Evolutionary conservation across 345 rosid genomes (phyloP), one percentile per base, ranked within the genome.

Genomic region (Dipteronia dyeriana): DNA sequence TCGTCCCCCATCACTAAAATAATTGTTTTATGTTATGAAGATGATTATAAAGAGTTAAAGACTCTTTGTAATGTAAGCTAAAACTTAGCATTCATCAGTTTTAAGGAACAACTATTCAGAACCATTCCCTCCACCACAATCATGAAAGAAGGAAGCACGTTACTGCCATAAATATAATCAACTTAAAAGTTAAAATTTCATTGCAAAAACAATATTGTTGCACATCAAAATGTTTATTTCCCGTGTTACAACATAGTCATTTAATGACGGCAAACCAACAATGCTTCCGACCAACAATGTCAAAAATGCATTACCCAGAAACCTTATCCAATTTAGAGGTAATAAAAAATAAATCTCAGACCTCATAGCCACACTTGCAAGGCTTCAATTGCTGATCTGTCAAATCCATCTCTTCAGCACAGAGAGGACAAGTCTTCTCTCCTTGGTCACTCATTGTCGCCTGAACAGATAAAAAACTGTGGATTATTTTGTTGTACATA

Each of bases 331-430:
- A 22, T 17, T 67, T n/a, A 57, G 59, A 71, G 53, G 53, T 1
- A 34, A 57, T 39, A 65, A 34, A 41, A 43, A 56, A 41, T 8
- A 41, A 4, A 9, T 51, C 34, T 3, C 79, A 45, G 80, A 95
- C 97, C 94, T 95, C 95, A 49, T 95, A 95, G 74, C 97, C 98
- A 85, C 98, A 95, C 87, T 88, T 85, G 89, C 98, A 94, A 70
- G 98, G 97, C 86, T 90, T 94, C 86, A 94, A 85, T 61, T 94
- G 97, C 84, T 90, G 97, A 83, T 92, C 98, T 56, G 98, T 92
- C 82, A 93, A 76, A 76, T 91, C 97, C 98, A 95, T 94, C 89
- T 92, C 97, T 83, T 94, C 97, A 0, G 97, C 91, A 31, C 98
- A 94, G 77, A 94, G 91, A 25, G 97, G 98, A 67, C 97, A 94